Conservation (phyloP, 2,329 filamentous ascomycete species). For the Penicillium sp. region DNA sequence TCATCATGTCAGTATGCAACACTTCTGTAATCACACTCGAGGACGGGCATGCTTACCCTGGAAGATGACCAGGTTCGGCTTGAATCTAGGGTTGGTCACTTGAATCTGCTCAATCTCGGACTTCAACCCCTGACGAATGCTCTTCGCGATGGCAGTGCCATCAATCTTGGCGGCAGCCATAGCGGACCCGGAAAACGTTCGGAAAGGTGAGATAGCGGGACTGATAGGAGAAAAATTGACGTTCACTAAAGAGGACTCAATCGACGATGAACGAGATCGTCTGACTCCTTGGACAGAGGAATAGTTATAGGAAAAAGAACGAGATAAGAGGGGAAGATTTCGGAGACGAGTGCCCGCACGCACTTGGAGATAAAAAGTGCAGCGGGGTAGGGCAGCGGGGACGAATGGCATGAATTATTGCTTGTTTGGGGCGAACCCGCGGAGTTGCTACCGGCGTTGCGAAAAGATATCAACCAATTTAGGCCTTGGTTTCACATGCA, state of each 20-base stretch:
- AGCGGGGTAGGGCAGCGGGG: constrained; percentile 27
- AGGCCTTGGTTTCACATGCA: background rate
- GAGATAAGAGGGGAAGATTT: constrained; percentile 15
- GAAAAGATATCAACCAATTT: constrained; percentile 1
- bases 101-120: constrained; percentile 79
- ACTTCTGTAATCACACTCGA: background rate
- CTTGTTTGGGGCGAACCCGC: constrained; percentile 25
- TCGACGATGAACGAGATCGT: constrained; percentile 16
- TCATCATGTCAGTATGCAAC: constrained; percentile 4
- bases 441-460: constrained; percentile 14
- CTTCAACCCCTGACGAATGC: constrained; percentile 78
- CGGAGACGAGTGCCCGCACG: constrained; percentile 20
- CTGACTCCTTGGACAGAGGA: constrained; percentile 18
- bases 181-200: constrained; percentile 54
- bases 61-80: constrained; percentile 87
- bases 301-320: constrained; percentile 4
- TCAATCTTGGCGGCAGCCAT: constrained; percentile 94
- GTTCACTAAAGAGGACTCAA: constrained; percentile 14
- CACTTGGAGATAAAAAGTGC: constrained; percentile 22
- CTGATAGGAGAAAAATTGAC: constrained; percentile 17
- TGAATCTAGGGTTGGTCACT: constrained; percentile 78
- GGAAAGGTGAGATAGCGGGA: constrained; percentile 16
- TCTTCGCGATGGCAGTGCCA: constrained; percentile 90
- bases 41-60: constrained; percentile 62
- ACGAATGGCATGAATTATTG: constrained; percentile 27